A percentile compares a stretch with the other conserved stretches of the same genome.
Conservation (phyloP, 2,329 filamentous ascomycete species). For the Cordyceps cicadae region DNA sequence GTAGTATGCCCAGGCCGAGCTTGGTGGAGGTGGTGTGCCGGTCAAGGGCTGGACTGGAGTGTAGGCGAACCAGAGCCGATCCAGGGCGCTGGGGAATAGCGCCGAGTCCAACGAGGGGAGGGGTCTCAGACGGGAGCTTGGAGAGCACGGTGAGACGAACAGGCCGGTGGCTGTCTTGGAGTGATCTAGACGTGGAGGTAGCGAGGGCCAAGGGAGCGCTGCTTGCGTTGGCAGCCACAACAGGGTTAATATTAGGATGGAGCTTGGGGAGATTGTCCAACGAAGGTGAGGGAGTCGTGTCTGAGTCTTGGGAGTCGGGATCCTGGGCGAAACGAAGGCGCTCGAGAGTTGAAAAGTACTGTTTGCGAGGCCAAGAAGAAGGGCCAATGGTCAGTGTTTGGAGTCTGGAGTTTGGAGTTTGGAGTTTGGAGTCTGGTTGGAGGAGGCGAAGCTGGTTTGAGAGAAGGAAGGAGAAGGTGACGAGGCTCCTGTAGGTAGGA, state of each 20-base stretch:
- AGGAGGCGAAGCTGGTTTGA: background rate
- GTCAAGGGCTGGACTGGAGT: slow-evolving; percentile 3
- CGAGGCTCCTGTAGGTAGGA: background rate
- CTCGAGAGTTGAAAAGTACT: slow-evolving; percentile 70
- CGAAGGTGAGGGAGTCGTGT: slow-evolving; percentile 20
- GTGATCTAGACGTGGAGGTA: background rate
- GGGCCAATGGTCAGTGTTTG: background rate
- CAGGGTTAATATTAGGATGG: slow-evolving; percentile 11
- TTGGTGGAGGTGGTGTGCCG: background rate
- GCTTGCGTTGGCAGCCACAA: slow-evolving; percentile 16
- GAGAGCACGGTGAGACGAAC: slow-evolving; percentile 9
- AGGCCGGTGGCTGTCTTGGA: slow-evolving; percentile 7
- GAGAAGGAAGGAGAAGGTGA: background rate
- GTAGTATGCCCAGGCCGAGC: slow-evolving; percentile 1
- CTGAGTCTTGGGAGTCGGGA: slow-evolving; percentile 23
- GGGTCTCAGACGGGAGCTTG: slow-evolving; percentile 7
- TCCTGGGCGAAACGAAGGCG: slow-evolving; percentile 56
- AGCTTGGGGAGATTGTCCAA: slow-evolving; percentile 18
- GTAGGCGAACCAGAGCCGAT: slow-evolving; percentile 8
- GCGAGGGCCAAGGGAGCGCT: background rate
- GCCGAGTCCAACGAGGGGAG: background rate
- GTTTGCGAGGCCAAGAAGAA: slow-evolving; percentile 6
- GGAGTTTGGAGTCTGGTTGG: background rate
- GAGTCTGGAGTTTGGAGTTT: background rate
- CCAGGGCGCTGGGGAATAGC: slow-evolving; percentile 2